A percentile compares a stretch with the other conserved stretches of the same genome.
phyloP scores from a whole-genome alignment of 23 red algal genomes.

The Gracilaria domingensis region DNA sequence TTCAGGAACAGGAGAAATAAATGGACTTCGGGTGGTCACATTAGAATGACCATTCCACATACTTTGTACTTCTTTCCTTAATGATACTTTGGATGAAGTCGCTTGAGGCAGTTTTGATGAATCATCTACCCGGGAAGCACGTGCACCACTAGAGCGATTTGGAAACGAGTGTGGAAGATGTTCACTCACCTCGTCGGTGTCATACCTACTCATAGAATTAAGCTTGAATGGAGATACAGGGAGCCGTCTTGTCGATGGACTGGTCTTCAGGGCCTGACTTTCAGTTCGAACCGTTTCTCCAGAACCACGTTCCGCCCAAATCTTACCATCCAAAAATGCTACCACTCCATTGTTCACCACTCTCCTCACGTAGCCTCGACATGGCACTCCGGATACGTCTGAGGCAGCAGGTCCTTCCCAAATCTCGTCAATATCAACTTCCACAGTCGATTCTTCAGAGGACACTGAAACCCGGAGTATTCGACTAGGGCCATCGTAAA shows the following conservation, averaged over 20 bases:
- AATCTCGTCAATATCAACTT: conserved; percentile 85
- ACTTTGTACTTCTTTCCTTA: not conserved
- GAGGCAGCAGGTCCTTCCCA: conserved; percentile 69
- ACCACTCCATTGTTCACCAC: conserved; percentile 79
- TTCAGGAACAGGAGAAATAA: conserved; percentile 48
- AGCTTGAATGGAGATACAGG: conserved; percentile 3
- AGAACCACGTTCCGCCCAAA: conserved; percentile 70
- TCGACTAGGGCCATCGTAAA: conserved; percentile 73
- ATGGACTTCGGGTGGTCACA: conserved; percentile 32
- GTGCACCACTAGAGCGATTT: not conserved
- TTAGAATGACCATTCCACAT: conserved; percentile 22
- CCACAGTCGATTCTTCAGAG: conserved; percentile 10
- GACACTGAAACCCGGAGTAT: conserved; percentile 77
- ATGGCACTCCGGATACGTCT: conserved; percentile 65
- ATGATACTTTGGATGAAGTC: not conserved
- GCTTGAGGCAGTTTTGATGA: not conserved
- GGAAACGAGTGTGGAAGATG: not conserved
- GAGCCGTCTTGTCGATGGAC: not conserved
- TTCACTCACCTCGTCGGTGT: not conserved
- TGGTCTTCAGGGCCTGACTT: conserved; percentile 14
- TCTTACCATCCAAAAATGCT: conserved; percentile 89
- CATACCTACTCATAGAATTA: not conserved
- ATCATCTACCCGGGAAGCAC: not conserved
- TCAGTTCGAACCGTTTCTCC: conserved; percentile 55
- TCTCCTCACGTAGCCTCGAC: conserved; percentile 83